Evolutionary conservation across 2,329 filamentous ascomycete species (phyloP).

Genomic region (Proliferodiscus dingleyae): DNA sequence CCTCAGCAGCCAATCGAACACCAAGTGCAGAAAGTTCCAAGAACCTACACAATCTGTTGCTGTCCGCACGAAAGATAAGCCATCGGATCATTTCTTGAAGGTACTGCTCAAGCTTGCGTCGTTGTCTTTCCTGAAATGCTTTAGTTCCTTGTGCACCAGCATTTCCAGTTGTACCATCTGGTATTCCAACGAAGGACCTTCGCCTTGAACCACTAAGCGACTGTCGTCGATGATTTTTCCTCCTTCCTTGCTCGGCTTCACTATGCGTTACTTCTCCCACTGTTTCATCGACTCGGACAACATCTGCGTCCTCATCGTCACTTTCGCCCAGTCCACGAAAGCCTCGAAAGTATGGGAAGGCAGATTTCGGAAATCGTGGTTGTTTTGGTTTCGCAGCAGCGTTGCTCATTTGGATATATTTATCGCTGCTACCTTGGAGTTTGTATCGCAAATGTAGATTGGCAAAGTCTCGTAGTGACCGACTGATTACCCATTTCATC

Average conservation of each 20-base stretch:
- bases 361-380: constrained; percentile 82
- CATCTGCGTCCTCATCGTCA: constrained; percentile 58
- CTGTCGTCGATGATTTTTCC: constrained; percentile 51
- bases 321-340: constrained; percentile 74
- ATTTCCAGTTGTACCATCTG: constrained; percentile 15
- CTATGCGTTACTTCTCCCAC: constrained; percentile 62
- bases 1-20: constrained; percentile 88
- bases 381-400: constrained; percentile 70
- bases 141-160: constrained; percentile 36
- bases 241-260: constrained; percentile 56
- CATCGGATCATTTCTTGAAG: constrained; percentile 91
- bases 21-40: constrained; percentile 91
- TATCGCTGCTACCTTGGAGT: constrained; percentile 76
- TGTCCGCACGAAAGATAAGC: constrained; percentile 94
- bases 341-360: constrained; percentile 83
- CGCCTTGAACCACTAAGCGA: constrained; percentile 34
- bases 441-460: constrained; percentile 95
- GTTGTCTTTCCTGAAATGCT: constrained; percentile 73
- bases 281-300: constrained; percentile 37
- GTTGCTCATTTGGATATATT: constrained; percentile 63
- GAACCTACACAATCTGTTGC: constrained; percentile 93
- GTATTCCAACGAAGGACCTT: constrained; percentile 46
- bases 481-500: constrained; percentile 93
- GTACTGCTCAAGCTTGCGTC: constrained; percentile 82
- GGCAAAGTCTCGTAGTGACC: constrained; percentile 82